Evolutionary conservation across 1,284 basidiomycete genomes (phyloP).

Genomic region (Blastosporella zonata): DNA sequence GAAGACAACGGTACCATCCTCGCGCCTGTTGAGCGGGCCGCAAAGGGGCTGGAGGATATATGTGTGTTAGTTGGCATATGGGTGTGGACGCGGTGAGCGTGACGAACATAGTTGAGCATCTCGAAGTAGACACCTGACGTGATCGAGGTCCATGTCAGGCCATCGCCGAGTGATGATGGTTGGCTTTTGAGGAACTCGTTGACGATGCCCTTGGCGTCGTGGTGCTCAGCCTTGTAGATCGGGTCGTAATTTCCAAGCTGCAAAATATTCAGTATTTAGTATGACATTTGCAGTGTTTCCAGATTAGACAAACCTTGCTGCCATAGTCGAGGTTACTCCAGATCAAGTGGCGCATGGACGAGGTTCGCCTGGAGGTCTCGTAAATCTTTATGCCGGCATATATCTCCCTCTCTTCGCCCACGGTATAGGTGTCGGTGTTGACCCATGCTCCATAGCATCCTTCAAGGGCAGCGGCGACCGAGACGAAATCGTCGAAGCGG

Average conservation of each 20-base stretch:
- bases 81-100: not conserved
- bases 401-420: slow-evolving; percentile 43
- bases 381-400: slow-evolving; percentile 44
- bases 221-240: slow-evolving; percentile 37
- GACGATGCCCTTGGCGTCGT: slow-evolving; percentile 43
- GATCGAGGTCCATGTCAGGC: slow-evolving; percentile 40
- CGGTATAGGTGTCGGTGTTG: slow-evolving; percentile 46
- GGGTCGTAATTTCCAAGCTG: slow-evolving; percentile 35
- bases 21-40: slow-evolving; percentile 36
- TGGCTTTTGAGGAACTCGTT: slow-evolving; percentile 42
- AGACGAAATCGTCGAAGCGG: slow-evolving; percentile 32
- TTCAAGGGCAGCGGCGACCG: slow-evolving; percentile 33
- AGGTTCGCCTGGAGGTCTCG: slow-evolving; percentile 41
- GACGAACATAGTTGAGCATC: slow-evolving; percentile 35
- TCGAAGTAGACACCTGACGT: slow-evolving; percentile 46
- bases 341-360: slow-evolving; percentile 40
- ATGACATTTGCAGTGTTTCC: not conserved
- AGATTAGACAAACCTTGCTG: slow-evolving; percentile 33
- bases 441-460: slow-evolving; percentile 45
- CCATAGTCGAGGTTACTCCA: slow-evolving; percentile 47
- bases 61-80: not conserved
- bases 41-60: slow-evolving; percentile 30
- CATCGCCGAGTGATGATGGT: slow-evolving; percentile 35
- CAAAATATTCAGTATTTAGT: not conserved
- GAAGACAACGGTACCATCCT: slow-evolving; percentile 45